Percentiles rank a stretch among this genome's conserved stretches.
These are phyloP conservation scores for Solanum okadae DNA, from an alignment of 257 asterid species.

Conservation along the genomic window DNA sequence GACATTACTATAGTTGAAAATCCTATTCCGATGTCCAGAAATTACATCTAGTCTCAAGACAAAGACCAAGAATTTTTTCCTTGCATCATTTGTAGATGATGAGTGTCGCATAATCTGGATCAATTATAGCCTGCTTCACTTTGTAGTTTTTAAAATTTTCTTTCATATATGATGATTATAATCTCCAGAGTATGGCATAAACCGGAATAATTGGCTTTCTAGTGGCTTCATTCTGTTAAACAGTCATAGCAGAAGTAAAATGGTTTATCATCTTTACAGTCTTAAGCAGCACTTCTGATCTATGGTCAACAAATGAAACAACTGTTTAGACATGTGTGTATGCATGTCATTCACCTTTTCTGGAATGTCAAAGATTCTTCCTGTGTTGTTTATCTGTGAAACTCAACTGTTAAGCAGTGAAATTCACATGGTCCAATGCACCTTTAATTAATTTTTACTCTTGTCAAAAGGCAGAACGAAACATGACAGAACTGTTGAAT, in stretches of 20 bases:
- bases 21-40: neutral
- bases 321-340: neutral
- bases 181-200: neutral
- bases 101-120: neutral
- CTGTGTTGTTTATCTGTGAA: neutral
- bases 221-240: neutral
- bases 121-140: neutral
- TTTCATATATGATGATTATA: neutral
- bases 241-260: neutral
- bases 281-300: neutral
- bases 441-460: neutral
- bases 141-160: neutral
- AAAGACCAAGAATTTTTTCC: neutral
- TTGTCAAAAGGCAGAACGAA: conserved; percentile 99
- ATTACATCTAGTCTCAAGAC: neutral
- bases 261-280: neutral
- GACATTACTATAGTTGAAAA: neutral
- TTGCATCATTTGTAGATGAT: neutral
- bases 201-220: neutral
- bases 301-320: neutral
- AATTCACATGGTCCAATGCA: conserved; percentile 1
- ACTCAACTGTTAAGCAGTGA: neutral
- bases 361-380: neutral
- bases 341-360: neutral
- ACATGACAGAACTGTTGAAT: conserved; percentile 83